Percentiles rank a stretch among this genome's conserved stretches.
Evolutionary conservation across 202 grass and related monocot species (phyloP).

Genomic region (Musa balbisiana): DNA sequence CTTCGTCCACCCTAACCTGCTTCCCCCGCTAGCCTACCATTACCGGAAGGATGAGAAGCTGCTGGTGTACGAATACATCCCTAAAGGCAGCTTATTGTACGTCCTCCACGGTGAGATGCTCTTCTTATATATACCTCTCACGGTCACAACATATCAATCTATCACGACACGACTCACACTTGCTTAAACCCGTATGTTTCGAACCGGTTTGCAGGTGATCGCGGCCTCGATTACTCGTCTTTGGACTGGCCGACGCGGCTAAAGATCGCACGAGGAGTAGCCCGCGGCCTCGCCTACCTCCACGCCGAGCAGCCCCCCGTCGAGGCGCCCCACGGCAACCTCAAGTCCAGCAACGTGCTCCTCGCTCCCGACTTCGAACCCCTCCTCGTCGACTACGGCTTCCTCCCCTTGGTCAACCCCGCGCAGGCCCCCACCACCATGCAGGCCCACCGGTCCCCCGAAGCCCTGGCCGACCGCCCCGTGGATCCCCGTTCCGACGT

Average conservation of each 20-base stretch:
- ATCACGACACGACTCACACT: too few species aligned
- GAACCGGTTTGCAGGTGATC: constrained; percentile 37
- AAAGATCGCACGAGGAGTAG: constrained; percentile 49
- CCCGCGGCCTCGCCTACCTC: constrained; percentile 50
- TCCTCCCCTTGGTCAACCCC: constrained; percentile 41
- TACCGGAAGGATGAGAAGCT: constrained; percentile 88
- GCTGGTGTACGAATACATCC: constrained; percentile 63
- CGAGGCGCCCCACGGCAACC: constrained; percentile 77
- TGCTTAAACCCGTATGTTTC: neutral
- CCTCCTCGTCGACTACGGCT: constrained; percentile 76
- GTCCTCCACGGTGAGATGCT: constrained; percentile 57
- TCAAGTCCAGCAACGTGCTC: constrained; percentile 84
- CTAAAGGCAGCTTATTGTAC: constrained; percentile 83
- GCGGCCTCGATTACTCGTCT: constrained; percentile 59
- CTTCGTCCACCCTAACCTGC: constrained; percentile 54
- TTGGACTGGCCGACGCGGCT: constrained; percentile 64
- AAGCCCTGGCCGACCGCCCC: constrained; percentile 26
- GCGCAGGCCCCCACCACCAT: constrained; percentile 19
- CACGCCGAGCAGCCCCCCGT: constrained; percentile 37
- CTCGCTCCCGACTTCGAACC: constrained; percentile 71
- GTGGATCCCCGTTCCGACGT: constrained; percentile 57
- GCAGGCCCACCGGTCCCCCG: constrained; percentile 47
- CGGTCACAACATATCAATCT: too few species aligned
- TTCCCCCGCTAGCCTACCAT: constrained; percentile 67
- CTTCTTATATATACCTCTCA: too few species aligned